Base-by-base conservation (phyloP, 2,329 filamentous ascomycete species). In the Emergomyces orientalis region DNA sequence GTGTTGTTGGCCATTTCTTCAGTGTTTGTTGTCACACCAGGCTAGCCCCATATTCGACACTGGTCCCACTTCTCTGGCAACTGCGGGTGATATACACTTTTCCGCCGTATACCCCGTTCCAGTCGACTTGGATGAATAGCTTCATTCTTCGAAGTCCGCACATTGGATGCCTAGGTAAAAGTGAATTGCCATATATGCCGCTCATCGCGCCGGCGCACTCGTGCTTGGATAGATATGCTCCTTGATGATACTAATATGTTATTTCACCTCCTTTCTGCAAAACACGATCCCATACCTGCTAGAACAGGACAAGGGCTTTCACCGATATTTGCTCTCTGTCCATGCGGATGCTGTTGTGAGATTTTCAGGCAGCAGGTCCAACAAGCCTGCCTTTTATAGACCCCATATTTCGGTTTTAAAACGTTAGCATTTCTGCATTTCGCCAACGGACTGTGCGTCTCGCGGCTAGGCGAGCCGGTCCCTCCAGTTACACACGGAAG, bases 11-110 rank as follows among this genome's bases (percentile, higher is more conserved):
- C 22, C 39, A 32, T 45, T 47, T 45, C 25, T 59, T 13, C 57
- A 17, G 25, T 59, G 27, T 59, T 59, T 47, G 41, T 27, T 47
- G 57, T 59, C 57, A 47, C 57, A 59, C 57, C 41, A 30, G 41
- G 27, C 39, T 59, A n/a, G 39, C 17, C 41, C 27, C 41, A 47
- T 34, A 32, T 13, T 14, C 19, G 37, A 14, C 27, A 34, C 25
- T 22, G 13, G 25, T 32, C 14, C 8, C 37, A n/a, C 57, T 32
- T 32, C 41, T 59, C 57, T 27, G 25, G 25, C 19, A 32, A 8
- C 19, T 47, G 43, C 17, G 25, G 54, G 6, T 17, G 1, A 47
- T 47, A 22, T 49, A 30, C 57, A 39, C 6, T 45, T 47, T 59
- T 13, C 41, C 25, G 22, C 27, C 39, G 37, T 45, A 17, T 59